Base-by-base conservation (phyloP, 2,329 filamentous ascomycete species). In the Nemania serpens region DNA sequence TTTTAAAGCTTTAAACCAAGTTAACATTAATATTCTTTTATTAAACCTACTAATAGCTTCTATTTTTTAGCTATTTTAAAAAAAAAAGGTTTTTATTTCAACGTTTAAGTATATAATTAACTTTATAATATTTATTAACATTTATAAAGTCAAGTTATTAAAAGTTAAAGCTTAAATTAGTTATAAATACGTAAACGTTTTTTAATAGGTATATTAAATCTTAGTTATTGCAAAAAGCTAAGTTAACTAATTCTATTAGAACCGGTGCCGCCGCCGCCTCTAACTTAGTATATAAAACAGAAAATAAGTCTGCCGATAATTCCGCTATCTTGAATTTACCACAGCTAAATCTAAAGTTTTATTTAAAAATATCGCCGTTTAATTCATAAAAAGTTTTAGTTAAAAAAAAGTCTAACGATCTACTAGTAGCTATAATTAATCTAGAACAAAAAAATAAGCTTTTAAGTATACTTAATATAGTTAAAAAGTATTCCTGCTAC, bases 81-180 rank as follows among this genome's bases (percentile, higher is more conserved):
- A 58, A 50, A 58, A 50, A 58, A 58, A 58, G 17, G 29, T 43
- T 43, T 11, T 43, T 43, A 18, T 43, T 43, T 11, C n/a, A 43
- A 10, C 17, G 17, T 43, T 43, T 20, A 20, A 43, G n/a, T 43
- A 43, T 10, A 43, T 10, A 43, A 43, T 43, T 18, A 43, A 43
- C 17, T 43, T 17, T 11, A 13, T 43, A 18, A 18, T 43, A 18
- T 43, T 43, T 43, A 43, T 43, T 20, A 20, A 43, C 17, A 43
- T 43, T 11, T 18, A 43, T 43, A 43, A 20, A 43, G 7, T 43
- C 6, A 15, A 13, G 41, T 11, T 43, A 11, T 43, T 43, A 10
- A 43, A 43, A 18, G 4, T 11, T 11, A 20, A 43, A 43, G 41
- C 17, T 43, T 20, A 20, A 22, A 48, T 48, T 15, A 22, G 22